Evolutionary conservation across 148 eudicot species (phyloP), one percentile per base, ranked within the genome.

Genomic region (Gaultheria prostrata): DNA sequence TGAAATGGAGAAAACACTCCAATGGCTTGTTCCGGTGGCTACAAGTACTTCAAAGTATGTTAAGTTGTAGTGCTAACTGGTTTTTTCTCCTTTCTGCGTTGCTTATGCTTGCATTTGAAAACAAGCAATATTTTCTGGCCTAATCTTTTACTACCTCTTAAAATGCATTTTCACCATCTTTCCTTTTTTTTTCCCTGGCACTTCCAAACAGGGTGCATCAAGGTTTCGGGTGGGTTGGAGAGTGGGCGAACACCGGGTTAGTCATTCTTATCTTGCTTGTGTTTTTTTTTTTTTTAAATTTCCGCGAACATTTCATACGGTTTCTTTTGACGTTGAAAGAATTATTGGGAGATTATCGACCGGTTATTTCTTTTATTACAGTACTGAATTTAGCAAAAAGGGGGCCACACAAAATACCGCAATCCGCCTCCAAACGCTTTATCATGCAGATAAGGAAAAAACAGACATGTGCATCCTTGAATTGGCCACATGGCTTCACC

Each of bases 161-260:
- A 6, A 18, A 26, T 69, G 45, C 61, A 74, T 79, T 56, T 63
- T 70, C 79, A 74, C 14, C 77, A 24, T 63, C 26, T 20, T 83
- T 39, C 43, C 1, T 49, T 30, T 78, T 54, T 57, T 11, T 51
- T 46, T 73, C 45, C 54, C 21, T 70, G 78, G 45, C 59, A 49
- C 80, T 57, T 59, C 46, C 1, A 56, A 85, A 83, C 94, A 96
- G 99, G 88, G 92, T 89, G 69, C 98, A 96, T 90, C 99, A 93
- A 87, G 99, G 99, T 79, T 96, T 96, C 65, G 99, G 99, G 61
- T 96, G 99, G 99, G 98, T 94, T 80, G 98, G 98, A 85, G 99
- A 94, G 85, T 96, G 98, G 99, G 98, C 99, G 50, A 94, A 95
- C 86, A 76, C 95, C 49, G 95, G 98, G 98, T 94, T 15, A 84